Conservation (phyloP, 1,139 yeast genomes). For the Pneumocystis canis region DNA sequence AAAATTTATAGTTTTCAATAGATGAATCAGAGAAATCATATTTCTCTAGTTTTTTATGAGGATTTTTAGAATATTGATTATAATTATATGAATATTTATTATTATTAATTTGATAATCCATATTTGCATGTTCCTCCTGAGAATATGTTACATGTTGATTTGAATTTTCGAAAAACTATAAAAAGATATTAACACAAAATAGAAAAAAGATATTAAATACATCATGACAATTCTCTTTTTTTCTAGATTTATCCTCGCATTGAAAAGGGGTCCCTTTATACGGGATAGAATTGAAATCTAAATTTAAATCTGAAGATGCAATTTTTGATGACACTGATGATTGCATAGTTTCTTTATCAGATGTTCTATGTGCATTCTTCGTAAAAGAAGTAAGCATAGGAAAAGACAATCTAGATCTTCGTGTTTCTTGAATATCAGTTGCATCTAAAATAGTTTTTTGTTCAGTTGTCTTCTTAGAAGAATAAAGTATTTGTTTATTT, state of each 20-base stretch:
- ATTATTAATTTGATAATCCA: not conserved
- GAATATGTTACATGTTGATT: not conserved
- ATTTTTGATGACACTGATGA: not conserved
- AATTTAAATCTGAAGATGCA: not conserved
- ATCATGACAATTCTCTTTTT: not conserved
- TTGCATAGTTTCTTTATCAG: not conserved
- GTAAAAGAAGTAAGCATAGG: not conserved
- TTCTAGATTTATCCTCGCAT: not conserved
- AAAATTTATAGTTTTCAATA: not conserved
- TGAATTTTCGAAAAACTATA: not conserved
- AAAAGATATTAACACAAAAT: not conserved
- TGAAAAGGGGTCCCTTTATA: not conserved
- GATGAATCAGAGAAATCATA: not conserved
- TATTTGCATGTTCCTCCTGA: not conserved
- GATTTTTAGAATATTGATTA: not conserved
- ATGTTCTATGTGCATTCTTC: not conserved
- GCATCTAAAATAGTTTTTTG: not conserved
- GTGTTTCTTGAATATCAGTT: not conserved
- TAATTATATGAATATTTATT: not conserved
- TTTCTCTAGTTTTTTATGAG: not conserved
- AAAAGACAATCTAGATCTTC: not conserved
- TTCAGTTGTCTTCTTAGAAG: not conserved
- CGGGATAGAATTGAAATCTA: not conserved
- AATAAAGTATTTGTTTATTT: not conserved
- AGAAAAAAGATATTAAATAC: not conserved